Evolutionary conservation across 2,329 filamentous ascomycete species (phyloP).

Genomic region (Aspergillus sp.): DNA sequence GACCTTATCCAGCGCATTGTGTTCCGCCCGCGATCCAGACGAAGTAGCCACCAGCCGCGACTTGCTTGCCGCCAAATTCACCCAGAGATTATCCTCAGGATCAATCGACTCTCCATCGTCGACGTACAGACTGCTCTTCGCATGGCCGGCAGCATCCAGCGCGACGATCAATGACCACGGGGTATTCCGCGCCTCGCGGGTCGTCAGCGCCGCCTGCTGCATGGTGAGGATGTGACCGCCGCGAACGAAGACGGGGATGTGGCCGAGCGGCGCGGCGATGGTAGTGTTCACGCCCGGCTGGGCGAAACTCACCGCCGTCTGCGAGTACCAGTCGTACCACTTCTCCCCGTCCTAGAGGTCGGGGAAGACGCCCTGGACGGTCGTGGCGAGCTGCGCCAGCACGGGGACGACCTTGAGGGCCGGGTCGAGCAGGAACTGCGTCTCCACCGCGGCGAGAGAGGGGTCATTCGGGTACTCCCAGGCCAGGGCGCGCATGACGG

Average conservation of each 20-base stretch:
- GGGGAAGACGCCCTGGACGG: slow-evolving; percentile 68
- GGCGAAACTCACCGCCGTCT: slow-evolving; percentile 51
- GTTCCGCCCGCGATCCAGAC: slow-evolving; percentile 55
- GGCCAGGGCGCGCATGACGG: slow-evolving; percentile 69
- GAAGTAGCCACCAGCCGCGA: slow-evolving; percentile 50
- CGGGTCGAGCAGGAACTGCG: slow-evolving; percentile 70
- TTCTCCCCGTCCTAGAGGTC: slow-evolving; percentile 58
- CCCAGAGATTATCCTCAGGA: slow-evolving; percentile 55
- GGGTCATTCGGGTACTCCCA: slow-evolving; percentile 76
- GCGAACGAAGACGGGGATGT: slow-evolving; percentile 71
- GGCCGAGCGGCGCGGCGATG: slow-evolving; percentile 60
- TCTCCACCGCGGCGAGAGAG: slow-evolving; percentile 63
- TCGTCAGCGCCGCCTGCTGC: slow-evolving; percentile 69
- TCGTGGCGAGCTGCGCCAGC: slow-evolving; percentile 58
- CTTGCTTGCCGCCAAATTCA: slow-evolving; percentile 38
- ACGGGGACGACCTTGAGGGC: slow-evolving; percentile 67
- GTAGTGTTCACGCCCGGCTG: slow-evolving; percentile 57
- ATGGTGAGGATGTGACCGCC: slow-evolving; percentile 67
- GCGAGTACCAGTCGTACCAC: slow-evolving; percentile 83
- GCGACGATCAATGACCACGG: slow-evolving; percentile 68
- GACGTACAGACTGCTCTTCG: slow-evolving; percentile 65
- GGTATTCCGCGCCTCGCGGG: slow-evolving; percentile 59
- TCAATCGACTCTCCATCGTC: slow-evolving; percentile 71
- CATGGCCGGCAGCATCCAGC: slow-evolving; percentile 54
- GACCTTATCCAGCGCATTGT: slow-evolving; percentile 60